Percentiles rank a stretch among this genome's conserved stretches.
phyloP scores from a whole-genome alignment of 2,329 filamentous ascomycete species.

The Colletotrichum lupini region DNA sequence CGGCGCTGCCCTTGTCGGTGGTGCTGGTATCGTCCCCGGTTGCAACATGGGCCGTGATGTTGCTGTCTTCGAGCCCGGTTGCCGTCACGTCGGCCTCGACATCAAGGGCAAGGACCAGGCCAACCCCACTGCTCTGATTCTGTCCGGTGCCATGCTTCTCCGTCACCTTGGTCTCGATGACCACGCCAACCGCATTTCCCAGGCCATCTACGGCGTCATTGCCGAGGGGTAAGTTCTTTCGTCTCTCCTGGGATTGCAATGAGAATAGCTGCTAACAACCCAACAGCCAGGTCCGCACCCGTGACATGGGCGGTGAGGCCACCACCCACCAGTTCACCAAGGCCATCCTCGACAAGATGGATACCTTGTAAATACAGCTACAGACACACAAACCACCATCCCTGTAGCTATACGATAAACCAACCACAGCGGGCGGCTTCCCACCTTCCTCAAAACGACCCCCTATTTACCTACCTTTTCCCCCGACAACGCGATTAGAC shows the following conservation, averaged over 20 bases:
- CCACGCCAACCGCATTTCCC: conserved; percentile 97
- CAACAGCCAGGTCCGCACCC: conserved; percentile 83
- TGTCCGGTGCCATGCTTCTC: conserved; percentile 96
- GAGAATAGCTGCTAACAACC: conserved; percentile 51
- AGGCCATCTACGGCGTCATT: conserved; percentile 82
- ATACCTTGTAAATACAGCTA: conserved; percentile 69
- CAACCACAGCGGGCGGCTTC: conserved; percentile 11
- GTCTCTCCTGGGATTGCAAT: not conserved
- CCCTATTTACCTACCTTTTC: not conserved
- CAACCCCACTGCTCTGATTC: conserved; percentile 95
- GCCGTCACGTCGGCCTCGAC: conserved; percentile 98
- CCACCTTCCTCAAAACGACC: conserved; percentile 11
- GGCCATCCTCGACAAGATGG: conserved; percentile 96
- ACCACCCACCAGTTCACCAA: conserved; percentile 96
- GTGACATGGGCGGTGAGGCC: conserved; percentile 92
- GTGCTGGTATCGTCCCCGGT: conserved; percentile 95
- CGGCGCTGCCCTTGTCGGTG: conserved; percentile 94
- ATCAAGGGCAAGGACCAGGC: conserved; percentile 99
- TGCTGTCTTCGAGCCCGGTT: conserved; percentile 98
- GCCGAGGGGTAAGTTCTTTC: conserved; percentile 80
- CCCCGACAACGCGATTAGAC: conserved; percentile 16
- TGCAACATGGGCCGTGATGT: conserved; percentile 99
- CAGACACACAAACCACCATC: not conserved
- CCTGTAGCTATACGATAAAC: conserved; percentile 29
- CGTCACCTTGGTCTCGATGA: conserved; percentile 97